Percentiles rank a stretch among this genome's conserved stretches.
phyloP scores from a whole-genome alignment of 257 asterid species.

The Scutellaria galericulata region DNA sequence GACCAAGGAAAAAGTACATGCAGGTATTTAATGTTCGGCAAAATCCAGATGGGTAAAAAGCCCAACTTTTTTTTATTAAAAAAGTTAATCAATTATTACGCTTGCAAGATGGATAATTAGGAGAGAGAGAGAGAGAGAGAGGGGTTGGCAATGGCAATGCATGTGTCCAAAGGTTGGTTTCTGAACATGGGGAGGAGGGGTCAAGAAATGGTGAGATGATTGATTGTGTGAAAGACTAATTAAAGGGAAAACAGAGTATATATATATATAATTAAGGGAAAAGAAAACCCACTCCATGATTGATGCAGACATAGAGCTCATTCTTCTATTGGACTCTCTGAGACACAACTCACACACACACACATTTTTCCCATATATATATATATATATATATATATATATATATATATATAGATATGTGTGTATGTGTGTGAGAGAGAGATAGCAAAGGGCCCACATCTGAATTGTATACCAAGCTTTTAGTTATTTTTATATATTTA shows the following conservation, averaged over 20 bases:
- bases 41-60: constrained; percentile 48
- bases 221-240: constrained; percentile 28
- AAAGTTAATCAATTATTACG: constrained; percentile 37
- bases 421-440: too few relatives aligned
- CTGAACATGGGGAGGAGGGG: constrained; percentile 51
- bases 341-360: constrained; percentile 34
- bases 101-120: background rate
- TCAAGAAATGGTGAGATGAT: constrained; percentile 35
- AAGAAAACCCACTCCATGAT: constrained; percentile 43
- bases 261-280: constrained; percentile 25
- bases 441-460: too few relatives aligned
- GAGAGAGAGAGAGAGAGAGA: constrained; percentile 5
- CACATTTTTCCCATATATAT: too few relatives aligned
- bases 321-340: constrained; percentile 18
- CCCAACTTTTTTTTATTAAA: constrained; percentile 37
- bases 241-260: constrained; percentile 23
- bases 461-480: too few relatives aligned
- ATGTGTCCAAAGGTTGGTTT: constrained; percentile 45
- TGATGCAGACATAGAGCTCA: constrained; percentile 41
- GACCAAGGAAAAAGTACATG: constrained; percentile 42
- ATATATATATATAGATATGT: too few relatives aligned
- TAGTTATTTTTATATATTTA: too few relatives aligned
- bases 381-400: too few relatives aligned
- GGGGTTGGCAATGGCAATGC: constrained; percentile 4
- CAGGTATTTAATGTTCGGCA: constrained; percentile 53